These are phyloP conservation scores for Colletotrichum euphorbiae DNA, from an alignment of 2,329 filamentous ascomycete genomes.

Conservation along the genomic window DNA sequence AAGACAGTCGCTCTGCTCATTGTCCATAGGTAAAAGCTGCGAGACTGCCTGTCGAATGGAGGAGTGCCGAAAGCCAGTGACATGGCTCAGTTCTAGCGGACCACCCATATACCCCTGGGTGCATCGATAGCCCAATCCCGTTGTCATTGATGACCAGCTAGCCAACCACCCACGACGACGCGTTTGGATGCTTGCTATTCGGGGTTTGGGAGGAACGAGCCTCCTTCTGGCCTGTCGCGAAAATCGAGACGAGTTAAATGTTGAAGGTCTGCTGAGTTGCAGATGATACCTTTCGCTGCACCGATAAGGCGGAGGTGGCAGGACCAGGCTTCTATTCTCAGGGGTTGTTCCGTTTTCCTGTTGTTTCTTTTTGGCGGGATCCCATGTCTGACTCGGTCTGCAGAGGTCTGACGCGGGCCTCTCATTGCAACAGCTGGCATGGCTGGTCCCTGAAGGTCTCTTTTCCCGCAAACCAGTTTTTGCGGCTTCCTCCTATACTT, in stretches of 20 bases:
- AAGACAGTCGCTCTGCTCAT: too few relatives aligned
- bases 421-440: constrained; percentile 30
- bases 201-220: too few relatives aligned
- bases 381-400: constrained; percentile 34
- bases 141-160: too few relatives aligned
- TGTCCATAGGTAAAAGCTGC: too few relatives aligned
- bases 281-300: background rate
- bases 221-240: background rate
- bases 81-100: too few relatives aligned
- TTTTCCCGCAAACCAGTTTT: constrained; percentile 11
- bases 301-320: constrained; percentile 4
- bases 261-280: background rate
- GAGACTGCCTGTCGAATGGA: too few relatives aligned
- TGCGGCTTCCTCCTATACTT: constrained; percentile 19
- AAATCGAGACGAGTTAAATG: background rate
- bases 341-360: constrained; percentile 34
- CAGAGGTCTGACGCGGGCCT: constrained; percentile 21
- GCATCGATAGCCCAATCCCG: too few relatives aligned
- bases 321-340: constrained; percentile 26
- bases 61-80: too few relatives aligned
- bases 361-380: constrained; percentile 35
- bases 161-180: too few relatives aligned
- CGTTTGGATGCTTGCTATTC: too few relatives aligned
- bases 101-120: too few relatives aligned
- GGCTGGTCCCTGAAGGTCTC: constrained; percentile 28